Conservation (phyloP, 2,329 filamentous ascomycete genomes). For the Pyricularia pennisetigena region DNA sequence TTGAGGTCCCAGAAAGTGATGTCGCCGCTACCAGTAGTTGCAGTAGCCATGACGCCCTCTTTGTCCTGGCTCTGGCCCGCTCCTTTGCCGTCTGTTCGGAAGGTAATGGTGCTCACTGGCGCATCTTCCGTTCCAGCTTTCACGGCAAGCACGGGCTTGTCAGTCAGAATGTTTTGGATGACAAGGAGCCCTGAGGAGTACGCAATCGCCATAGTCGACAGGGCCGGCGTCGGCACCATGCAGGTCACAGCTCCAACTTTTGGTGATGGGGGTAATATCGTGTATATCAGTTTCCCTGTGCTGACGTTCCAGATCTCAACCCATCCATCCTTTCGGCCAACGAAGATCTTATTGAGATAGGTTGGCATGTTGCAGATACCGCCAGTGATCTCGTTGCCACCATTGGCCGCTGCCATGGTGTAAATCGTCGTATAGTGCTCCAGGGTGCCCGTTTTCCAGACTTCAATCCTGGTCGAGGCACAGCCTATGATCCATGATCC, state of each 20-base stretch:
- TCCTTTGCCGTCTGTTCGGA: slow-evolving; percentile 80
- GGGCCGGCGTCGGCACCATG: slow-evolving; percentile 70
- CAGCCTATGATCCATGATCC: slow-evolving; percentile 87
- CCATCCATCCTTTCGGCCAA: slow-evolving; percentile 76
- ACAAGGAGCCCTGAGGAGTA: slow-evolving; percentile 71
- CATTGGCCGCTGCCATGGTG: slow-evolving; percentile 43
- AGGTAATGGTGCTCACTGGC: slow-evolving; percentile 73
- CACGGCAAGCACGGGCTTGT: slow-evolving; percentile 61
- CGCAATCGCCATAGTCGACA: slow-evolving; percentile 81
- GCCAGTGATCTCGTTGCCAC: slow-evolving; percentile 62
- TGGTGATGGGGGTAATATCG: slow-evolving; percentile 65
- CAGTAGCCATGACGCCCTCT: slow-evolving; percentile 89
- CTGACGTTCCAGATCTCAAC: slow-evolving; percentile 98
- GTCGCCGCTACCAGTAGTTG: slow-evolving; percentile 70
- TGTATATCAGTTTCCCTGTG: slow-evolving; percentile 84
- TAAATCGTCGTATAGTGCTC: slow-evolving; percentile 87
- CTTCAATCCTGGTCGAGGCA: slow-evolving; percentile 64
- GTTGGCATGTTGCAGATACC: slow-evolving; percentile 84
- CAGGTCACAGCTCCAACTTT: slow-evolving; percentile 77
- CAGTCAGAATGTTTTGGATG: slow-evolving; percentile 73
- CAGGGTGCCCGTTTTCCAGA: slow-evolving; percentile 76
- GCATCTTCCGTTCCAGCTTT: slow-evolving; percentile 55
- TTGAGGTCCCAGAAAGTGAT: slow-evolving; percentile 96
- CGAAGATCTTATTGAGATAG: slow-evolving; percentile 91
- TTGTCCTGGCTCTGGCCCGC: slow-evolving; percentile 79